Base-by-base conservation (phyloP, 768 basidiomycete genomes). In the Trametes cinnabarina region DNA sequence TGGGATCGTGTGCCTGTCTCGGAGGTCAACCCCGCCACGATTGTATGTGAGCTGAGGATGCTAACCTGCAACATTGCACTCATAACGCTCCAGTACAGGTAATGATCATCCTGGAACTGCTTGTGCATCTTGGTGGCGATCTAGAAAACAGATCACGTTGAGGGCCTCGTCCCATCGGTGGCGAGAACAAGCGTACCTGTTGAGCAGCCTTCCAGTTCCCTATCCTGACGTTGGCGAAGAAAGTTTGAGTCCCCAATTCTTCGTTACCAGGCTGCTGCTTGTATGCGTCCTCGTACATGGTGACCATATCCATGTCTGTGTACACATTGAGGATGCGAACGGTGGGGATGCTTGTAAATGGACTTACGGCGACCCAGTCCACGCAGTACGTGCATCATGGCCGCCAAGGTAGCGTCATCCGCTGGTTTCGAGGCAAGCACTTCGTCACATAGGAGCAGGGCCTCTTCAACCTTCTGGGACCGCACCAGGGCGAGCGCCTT, bases 131-230 rank as follows among this genome's bases (percentile, higher is more conserved):
- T 86, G 4, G 87, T 87, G 20, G 91, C 85, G 55, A 92, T 78
- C 91, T 93, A 48, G 25, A n/a, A 34, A 17, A 28, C 22, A n/a
- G 5, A 39, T 32, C 7, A 32, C 30, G 30, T 32, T 32, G 30
- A 12, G 12, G 30, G 30, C 7, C 1, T 32, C 7, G 12, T 6
- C 30, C 12, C 7, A 32, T 32, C 7, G 30, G 12, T 12, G 30
- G 30, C 30, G 37, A 39, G 37, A 15, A 30, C 19, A 44, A 41
- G 42, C 69, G 55, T 65, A 89, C 90, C 77, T 87, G 86, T 69
- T 94, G 92, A 22, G 89, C 90, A 43, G 85, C 81, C 71, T 92
- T 94, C 92, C 92, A 94, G 63, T 89, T 85, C 15, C 80, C 81
- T 30, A 87, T 83, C 58, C 90, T 83, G 32, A 88, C 83, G 66